These are phyloP conservation scores for Arthrobotrys iridis DNA, from an alignment of 2,329 filamentous ascomycete species.

Conservation along the genomic window DNA sequence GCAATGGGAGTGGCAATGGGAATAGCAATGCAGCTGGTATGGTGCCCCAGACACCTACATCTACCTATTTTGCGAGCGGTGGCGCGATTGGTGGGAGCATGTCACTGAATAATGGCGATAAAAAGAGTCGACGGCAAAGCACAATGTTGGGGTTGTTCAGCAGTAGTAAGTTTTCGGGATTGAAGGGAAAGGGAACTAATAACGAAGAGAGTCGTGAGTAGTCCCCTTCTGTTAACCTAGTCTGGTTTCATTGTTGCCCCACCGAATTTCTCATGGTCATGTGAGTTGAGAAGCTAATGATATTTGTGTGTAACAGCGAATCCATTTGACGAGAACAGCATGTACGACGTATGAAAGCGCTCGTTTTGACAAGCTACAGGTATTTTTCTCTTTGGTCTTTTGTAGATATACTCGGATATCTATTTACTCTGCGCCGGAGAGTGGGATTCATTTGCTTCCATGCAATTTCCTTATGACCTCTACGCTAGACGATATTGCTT, in stretches of 20 bases:
- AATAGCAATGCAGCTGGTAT: conserved; percentile 31
- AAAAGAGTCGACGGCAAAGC: conserved; percentile 52
- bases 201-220: conserved; percentile 54
- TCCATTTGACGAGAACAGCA: conserved; percentile 52
- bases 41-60: conserved; percentile 40
- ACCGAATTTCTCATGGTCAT: neutral
- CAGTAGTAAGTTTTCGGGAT: conserved; percentile 46
- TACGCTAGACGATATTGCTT: conserved; percentile 7
- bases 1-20: neutral
- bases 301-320: conserved; percentile 26
- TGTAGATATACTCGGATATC: conserved; percentile 13
- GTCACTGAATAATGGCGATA: conserved; percentile 42
- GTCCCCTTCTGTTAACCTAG: neutral
- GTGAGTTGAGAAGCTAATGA: conserved; percentile 10
- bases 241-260: neutral
- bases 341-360: conserved; percentile 50
- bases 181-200: conserved; percentile 41
- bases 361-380: conserved; percentile 15
- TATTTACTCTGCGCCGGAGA: conserved; percentile 1
- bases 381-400: conserved; percentile 17
- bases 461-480: conserved; percentile 3
- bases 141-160: conserved; percentile 54
- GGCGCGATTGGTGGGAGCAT: conserved; percentile 48
- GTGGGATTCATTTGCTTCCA: neutral
- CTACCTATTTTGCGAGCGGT: conserved; percentile 48